These are phyloP conservation scores for Populus euphratica DNA, from an alignment of 345 rosid genomes.

Conservation along the genomic window DNA sequence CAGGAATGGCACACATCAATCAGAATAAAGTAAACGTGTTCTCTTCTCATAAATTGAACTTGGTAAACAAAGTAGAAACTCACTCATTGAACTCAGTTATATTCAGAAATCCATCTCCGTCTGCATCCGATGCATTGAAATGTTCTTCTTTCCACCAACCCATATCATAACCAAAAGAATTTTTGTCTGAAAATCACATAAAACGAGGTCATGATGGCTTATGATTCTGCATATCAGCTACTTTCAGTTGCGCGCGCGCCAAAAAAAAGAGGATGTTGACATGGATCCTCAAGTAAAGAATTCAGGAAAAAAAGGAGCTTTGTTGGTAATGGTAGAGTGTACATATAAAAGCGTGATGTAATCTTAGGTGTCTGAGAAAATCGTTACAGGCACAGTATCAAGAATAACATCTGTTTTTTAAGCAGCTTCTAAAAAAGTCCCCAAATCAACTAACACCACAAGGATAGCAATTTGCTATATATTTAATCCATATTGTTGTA, in stretches of 20 bases:
- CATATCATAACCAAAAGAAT: conserved; percentile 74
- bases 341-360: background rate
- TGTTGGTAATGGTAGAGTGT: background rate
- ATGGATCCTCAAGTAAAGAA: background rate
- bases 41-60: background rate
- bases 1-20: conserved; percentile 3
- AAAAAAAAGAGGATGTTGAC: background rate
- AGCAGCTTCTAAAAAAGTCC: background rate
- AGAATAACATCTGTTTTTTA: background rate
- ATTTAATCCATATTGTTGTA: background rate
- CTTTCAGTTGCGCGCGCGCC: background rate
- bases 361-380: background rate
- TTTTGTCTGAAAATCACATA: conserved; percentile 44
- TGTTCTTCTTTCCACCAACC: conserved; percentile 99
- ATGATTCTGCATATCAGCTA: background rate
- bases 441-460: background rate
- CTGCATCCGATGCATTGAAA: conserved; percentile 90
- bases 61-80: conserved; percentile 28
- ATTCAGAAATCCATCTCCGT: conserved; percentile 86
- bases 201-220: background rate
- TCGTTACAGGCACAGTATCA: background rate
- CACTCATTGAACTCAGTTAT: conserved; percentile 94
- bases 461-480: background rate
- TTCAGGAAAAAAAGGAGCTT: background rate
- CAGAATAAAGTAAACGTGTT: conserved; percentile 4